Evolutionary conservation across 306 rosid genomes (phyloP).

Genomic region (Ziziphus jujuba): DNA sequence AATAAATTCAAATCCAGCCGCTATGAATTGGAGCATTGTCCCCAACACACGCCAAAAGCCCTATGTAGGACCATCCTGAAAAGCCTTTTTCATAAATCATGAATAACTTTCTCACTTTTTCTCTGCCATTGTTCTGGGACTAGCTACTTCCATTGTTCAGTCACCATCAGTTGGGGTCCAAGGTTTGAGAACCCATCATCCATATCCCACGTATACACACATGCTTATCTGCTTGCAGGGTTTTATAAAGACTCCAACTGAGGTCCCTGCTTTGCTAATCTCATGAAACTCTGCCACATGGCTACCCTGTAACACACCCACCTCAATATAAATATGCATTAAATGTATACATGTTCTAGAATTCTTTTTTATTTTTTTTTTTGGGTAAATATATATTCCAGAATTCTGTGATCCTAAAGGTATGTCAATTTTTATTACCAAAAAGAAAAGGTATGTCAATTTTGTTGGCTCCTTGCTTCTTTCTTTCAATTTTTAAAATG

Average conservation of each 20-base stretch:
- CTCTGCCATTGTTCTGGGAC: background rate
- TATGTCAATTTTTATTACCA: background rate
- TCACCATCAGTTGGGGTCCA: slow-evolving; percentile 9
- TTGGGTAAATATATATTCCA: too few species aligned
- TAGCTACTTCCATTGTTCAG: slow-evolving; percentile 5
- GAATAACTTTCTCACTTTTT: too few species aligned
- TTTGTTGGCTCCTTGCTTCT: background rate
- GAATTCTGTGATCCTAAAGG: background rate
- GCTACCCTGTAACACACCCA: background rate
- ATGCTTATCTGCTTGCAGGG: background rate
- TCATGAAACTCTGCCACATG: slow-evolving; percentile 6
- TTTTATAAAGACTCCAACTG: background rate
- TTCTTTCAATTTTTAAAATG: background rate
- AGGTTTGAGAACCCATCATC: slow-evolving; percentile 2
- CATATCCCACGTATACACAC: background rate
- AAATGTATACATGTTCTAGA: too few species aligned
- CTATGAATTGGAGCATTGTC: too few species aligned
- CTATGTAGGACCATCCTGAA: background rate
- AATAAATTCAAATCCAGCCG: too few species aligned
- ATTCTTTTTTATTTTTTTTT: too few species aligned
- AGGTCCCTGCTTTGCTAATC: background rate
- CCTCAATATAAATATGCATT: too few species aligned
- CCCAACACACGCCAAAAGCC: too few species aligned
- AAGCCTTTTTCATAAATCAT: background rate
- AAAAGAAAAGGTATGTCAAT: background rate